A percentile compares a stretch with the other conserved stretches of the same genome.
Evolutionary conservation across 306 rosid species (phyloP).

Genomic region (Citrullus mucosospermus): DNA sequence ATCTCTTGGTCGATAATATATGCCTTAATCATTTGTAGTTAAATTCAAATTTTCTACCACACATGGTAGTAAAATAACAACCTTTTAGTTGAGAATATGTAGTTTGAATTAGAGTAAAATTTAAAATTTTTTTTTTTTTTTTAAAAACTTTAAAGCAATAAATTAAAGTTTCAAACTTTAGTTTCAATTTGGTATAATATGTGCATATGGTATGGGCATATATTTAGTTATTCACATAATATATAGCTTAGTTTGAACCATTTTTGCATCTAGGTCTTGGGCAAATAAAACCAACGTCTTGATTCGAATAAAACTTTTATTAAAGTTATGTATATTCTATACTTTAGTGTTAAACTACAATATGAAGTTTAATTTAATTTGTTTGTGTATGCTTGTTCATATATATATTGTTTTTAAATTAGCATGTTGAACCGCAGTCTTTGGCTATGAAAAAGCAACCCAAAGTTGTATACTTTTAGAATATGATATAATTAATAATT

Average conservation of each 20-base stretch:
- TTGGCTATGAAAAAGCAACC: constrained; percentile 38
- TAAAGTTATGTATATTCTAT: background rate
- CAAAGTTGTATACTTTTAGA: background rate
- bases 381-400: background rate
- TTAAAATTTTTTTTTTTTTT: no score
- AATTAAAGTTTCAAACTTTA: background rate
- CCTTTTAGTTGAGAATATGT: no score
- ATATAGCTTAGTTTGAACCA: no score
- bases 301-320: background rate
- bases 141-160: background rate
- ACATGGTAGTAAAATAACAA: no score
- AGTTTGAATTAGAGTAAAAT: no score
- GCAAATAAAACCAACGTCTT: background rate
- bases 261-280: background rate
- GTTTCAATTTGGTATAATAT: background rate
- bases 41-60: no score
- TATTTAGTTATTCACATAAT: no score
- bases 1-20: no score
- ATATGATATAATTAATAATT: background rate
- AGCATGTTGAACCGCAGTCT: background rate
- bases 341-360: background rate
- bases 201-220: background rate
- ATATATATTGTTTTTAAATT: background rate
- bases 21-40: no score
- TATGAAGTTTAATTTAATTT: background rate